Conservation (phyloP, 2,329 filamentous ascomycete species). For the Elsinoe fawcettii region DNA sequence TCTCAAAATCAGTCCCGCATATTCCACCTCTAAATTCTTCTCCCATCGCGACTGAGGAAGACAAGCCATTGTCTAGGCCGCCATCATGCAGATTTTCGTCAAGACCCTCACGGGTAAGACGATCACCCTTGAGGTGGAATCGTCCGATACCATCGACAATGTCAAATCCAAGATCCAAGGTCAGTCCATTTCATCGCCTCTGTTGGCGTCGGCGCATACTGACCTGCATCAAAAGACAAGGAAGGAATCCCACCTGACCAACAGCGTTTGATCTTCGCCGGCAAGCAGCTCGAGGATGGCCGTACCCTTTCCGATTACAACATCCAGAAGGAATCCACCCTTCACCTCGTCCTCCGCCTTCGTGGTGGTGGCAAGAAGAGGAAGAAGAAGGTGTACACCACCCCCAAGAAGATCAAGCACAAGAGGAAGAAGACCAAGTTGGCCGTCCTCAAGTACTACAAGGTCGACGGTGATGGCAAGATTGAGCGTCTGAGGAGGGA, state of each 20-base stretch:
- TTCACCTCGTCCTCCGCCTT: constrained; percentile 94
- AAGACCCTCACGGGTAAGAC: constrained; percentile 99
- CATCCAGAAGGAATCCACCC: constrained; percentile 99
- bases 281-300: constrained; percentile 99
- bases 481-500: constrained; percentile 98
- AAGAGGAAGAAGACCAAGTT: constrained; percentile 99
- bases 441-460: constrained; percentile 99
- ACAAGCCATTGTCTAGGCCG: constrained; percentile 17
- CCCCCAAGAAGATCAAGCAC: constrained; percentile 99
- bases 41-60: constrained; percentile 19
- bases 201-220: constrained; percentile 12
- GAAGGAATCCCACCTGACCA: constrained; percentile 99
- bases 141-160: constrained; percentile 99
- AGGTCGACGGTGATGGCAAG: constrained; percentile 99
- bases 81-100: constrained; percentile 56
- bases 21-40: constrained; percentile 8
- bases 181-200: constrained; percentile 30
- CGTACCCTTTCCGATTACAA: constrained; percentile 99
- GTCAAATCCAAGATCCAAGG: constrained; percentile 94
- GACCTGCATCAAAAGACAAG: constrained; percentile 69
- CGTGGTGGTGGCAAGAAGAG: constrained; percentile 99
- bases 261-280: constrained; percentile 98
- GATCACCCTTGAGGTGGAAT: constrained; percentile 99
- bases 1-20: constrained; percentile 1
- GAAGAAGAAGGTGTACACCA: constrained; percentile 99